Percentiles rank a stretch among this genome's conserved stretches.
Conservation (phyloP, 2,329 filamentous ascomycete genomes). For the Cladosporium sp. region DNA sequence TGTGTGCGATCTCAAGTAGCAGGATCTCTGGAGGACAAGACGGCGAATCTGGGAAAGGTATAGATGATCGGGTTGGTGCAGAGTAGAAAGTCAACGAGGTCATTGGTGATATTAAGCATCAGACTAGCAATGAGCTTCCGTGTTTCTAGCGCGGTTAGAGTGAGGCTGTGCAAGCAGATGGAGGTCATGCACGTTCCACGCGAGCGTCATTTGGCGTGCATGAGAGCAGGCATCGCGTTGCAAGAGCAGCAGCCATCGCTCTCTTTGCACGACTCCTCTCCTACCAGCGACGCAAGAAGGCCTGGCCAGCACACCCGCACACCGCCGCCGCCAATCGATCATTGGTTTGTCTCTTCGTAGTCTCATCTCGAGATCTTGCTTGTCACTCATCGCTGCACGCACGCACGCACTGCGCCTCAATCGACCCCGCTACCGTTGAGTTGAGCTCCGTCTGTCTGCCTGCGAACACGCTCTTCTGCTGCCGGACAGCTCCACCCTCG, state of each 20-base stretch:
- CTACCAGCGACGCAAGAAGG: neutral
- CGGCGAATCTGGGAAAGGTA: neutral
- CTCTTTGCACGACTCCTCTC: neutral
- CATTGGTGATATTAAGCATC: slow-evolving; percentile 8
- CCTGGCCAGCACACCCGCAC: slow-evolving; percentile 11
- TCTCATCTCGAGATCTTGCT: neutral
- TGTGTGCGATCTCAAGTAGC: too few relatives aligned
- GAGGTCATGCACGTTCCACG: slow-evolving; percentile 10
- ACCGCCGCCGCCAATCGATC: neutral
- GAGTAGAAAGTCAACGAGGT: neutral
- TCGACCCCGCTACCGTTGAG: slow-evolving; percentile 5
- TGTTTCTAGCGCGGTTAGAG: neutral
- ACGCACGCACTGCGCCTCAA: slow-evolving; percentile 17
- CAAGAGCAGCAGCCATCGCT: neutral
- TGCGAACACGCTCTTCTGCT: neutral
- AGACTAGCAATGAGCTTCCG: neutral
- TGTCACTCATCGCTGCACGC: neutral
- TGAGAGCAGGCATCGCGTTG: slow-evolving; percentile 12
- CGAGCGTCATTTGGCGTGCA: slow-evolving; percentile 12
- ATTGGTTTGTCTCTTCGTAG: neutral
- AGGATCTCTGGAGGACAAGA: too few relatives aligned
- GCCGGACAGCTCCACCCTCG: neutral
- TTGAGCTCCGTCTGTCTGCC: slow-evolving; percentile 3
- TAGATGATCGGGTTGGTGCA: neutral
- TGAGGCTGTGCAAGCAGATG: slow-evolving; percentile 14